Conservation (phyloP, 495 filamentous ascomycete species). For the Annulohypoxylon stygium region DNA sequence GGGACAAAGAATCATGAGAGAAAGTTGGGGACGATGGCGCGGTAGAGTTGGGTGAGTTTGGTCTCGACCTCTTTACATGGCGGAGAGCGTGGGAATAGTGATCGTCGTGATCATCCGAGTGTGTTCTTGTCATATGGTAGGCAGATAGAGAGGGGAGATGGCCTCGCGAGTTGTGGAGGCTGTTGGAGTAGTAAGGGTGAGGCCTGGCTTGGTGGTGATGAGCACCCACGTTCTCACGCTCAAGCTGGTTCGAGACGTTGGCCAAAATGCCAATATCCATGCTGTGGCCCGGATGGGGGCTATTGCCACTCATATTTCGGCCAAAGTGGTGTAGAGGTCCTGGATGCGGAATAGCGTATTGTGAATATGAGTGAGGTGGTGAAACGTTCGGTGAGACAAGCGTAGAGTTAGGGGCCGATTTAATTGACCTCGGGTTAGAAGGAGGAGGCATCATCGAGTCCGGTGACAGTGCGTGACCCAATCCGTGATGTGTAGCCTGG, state of each 20-base stretch:
- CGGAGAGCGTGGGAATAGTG: slow-evolving; percentile 71
- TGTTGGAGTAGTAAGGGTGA: slow-evolving; percentile 71
- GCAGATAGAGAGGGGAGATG: slow-evolving; percentile 82
- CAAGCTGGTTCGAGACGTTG: slow-evolving; percentile 87
- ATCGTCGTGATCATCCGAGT: slow-evolving; percentile 86
- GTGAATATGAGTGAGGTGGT: slow-evolving; percentile 89
- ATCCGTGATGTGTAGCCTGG: slow-evolving; percentile 57
- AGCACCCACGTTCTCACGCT: slow-evolving; percentile 74
- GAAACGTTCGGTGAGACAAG: slow-evolving; percentile 95
- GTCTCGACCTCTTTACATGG: slow-evolving; percentile 86
- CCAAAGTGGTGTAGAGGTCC: slow-evolving; percentile 73
- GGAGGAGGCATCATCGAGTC: slow-evolving; percentile 81
- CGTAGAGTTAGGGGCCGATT: slow-evolving; percentile 90
- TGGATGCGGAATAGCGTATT: slow-evolving; percentile 75
- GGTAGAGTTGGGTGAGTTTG: slow-evolving; percentile 93
- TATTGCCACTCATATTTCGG: slow-evolving; percentile 63
- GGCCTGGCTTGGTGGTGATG: slow-evolving; percentile 53
- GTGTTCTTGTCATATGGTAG: slow-evolving; percentile 93
- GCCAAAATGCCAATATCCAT: slow-evolving; percentile 92
- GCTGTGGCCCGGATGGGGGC: slow-evolving; percentile 60
- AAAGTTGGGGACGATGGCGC: slow-evolving; percentile 98
- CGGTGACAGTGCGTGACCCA: slow-evolving; percentile 59
- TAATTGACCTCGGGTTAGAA: slow-evolving; percentile 70
- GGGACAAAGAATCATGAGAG: slow-evolving; percentile 94
- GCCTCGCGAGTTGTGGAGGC: slow-evolving; percentile 65